Conservation (phyloP, 805 yeast species). For the Metschnikowia bowlesiae region DNA sequence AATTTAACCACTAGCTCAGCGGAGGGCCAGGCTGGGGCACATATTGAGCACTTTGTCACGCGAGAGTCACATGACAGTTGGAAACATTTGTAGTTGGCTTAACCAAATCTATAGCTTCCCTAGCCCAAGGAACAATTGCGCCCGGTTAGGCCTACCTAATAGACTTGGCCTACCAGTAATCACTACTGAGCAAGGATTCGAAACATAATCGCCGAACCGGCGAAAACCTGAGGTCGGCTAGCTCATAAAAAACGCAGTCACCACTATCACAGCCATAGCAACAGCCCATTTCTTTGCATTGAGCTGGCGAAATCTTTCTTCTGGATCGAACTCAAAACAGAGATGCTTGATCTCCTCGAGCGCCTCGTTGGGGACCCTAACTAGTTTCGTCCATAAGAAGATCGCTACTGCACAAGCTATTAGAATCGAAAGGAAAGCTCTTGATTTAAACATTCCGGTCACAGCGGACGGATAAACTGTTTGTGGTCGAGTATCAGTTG, state of each 20-base stretch:
- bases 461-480: neutral
- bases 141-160: too few relatives aligned
- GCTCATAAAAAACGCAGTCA: slow-evolving; percentile 8
- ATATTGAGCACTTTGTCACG: too few relatives aligned
- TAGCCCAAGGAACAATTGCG: too few relatives aligned
- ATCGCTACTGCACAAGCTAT: neutral
- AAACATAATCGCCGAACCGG: too few relatives aligned
- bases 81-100: too few relatives aligned
- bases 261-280: slow-evolving; percentile 4
- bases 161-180: neutral
- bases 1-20: too few relatives aligned
- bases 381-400: neutral
- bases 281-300: slow-evolving; percentile 9
- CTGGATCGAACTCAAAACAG: slow-evolving; percentile 13
- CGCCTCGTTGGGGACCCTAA: neutral
- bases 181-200: neutral
- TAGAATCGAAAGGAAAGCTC: neutral
- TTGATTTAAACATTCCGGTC: neutral
- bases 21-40: too few relatives aligned
- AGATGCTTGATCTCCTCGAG: slow-evolving; percentile 2
- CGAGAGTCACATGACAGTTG: too few relatives aligned
- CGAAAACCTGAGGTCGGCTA: neutral
- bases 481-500: neutral
- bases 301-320: slow-evolving; percentile 13
- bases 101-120: too few relatives aligned